Evolutionary conservation across 192 early-diverging fungal genomes (phyloP).

Genomic region (Oehlia diaphana): DNA sequence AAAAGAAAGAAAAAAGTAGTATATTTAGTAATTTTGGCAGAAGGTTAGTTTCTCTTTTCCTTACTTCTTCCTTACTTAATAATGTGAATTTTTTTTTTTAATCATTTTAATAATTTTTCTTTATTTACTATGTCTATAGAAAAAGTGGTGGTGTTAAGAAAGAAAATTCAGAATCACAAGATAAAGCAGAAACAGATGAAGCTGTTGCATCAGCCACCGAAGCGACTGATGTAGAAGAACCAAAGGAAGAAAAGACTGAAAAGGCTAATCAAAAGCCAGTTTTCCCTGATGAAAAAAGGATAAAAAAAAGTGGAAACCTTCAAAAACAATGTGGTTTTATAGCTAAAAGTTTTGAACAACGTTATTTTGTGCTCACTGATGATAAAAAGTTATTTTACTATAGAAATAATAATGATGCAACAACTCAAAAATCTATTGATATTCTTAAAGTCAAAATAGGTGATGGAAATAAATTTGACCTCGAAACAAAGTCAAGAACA

Average conservation of each 20-base stretch:
- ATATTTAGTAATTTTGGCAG: not conserved
- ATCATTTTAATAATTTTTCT: no score
- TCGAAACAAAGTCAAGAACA: not conserved
- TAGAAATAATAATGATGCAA: not conserved
- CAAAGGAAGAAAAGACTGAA: not conserved
- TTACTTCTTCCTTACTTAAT: no score
- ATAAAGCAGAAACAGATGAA: not conserved
- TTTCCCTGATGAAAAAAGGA: not conserved
- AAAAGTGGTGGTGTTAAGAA: not conserved
- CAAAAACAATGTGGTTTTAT: not conserved
- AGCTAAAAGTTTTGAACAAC: not conserved
- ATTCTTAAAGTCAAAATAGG: not conserved
- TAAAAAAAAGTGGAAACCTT: not conserved
- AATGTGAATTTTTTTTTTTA: no score
- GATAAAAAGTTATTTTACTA: not conserved
- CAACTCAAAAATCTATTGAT: not conserved
- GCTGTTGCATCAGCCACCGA: not conserved
- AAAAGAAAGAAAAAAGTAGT: not conserved
- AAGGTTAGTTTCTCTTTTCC: not conserved
- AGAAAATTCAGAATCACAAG: not conserved
- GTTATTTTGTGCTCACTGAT: not conserved
- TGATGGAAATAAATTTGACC: not conserved
- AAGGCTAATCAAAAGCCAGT: not conserved
- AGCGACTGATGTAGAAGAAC: not conserved
- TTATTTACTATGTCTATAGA: not conserved